These are phyloP conservation scores for Linnemannia exigua DNA, from an alignment of 192 early-diverging fungal genomes.

Conservation along the genomic window DNA sequence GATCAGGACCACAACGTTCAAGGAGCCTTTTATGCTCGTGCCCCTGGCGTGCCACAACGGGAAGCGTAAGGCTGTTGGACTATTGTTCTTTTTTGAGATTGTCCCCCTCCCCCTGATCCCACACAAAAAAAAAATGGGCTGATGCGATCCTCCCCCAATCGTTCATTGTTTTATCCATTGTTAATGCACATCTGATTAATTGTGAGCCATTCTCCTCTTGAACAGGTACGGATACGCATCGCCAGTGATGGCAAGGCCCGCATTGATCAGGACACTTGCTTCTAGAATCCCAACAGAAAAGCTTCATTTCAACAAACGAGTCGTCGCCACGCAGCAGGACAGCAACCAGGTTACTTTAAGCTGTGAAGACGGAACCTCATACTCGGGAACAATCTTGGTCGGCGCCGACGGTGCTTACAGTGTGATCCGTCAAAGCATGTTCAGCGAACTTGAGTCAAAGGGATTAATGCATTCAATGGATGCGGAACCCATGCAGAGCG, in stretches of 20 bases:
- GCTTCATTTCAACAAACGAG: conserved; percentile 4
- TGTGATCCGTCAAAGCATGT: conserved; percentile 1
- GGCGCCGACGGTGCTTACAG: conserved; percentile 14
- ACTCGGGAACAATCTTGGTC: not conserved
- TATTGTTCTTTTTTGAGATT: not conserved
- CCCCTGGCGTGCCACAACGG: not conserved
- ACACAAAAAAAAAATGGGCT: not conserved
- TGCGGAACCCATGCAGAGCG: not conserved
- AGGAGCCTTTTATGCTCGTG: not conserved
- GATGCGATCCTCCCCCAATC: not conserved
- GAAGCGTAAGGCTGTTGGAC: not conserved
- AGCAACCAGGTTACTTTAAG: not conserved
- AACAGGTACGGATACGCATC: not conserved
- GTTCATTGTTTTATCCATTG: no score
- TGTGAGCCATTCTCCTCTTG: no score
- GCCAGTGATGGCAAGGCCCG: not conserved
- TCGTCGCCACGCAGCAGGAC: not conserved
- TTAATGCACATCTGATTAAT: no score
- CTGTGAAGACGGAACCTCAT: not conserved
- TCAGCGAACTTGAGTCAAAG: not conserved
- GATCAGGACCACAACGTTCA: not conserved
- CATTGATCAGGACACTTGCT: not conserved
- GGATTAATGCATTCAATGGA: not conserved
- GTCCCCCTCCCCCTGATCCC: not conserved
- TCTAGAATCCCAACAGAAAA: conserved; percentile 5